Percentiles rank a stretch among this genome's conserved stretches.
These are phyloP conservation scores for Fusarium miscanthi DNA, from an alignment of 2,329 filamentous ascomycete species.

Conservation along the genomic window DNA sequence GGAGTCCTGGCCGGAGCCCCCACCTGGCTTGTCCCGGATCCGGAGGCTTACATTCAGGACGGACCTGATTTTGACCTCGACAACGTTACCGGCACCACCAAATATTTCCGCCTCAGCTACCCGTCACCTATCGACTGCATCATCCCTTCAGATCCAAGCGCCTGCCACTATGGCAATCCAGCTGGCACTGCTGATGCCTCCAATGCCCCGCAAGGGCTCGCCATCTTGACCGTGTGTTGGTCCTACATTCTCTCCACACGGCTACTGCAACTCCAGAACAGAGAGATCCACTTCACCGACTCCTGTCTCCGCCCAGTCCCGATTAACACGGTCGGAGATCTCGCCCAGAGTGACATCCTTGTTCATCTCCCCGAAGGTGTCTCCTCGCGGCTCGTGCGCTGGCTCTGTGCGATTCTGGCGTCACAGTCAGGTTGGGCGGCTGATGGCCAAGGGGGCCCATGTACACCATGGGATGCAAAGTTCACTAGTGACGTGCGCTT, in stretches of 20 bases:
- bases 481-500: slow-evolving; percentile 32
- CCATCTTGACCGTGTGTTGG: slow-evolving; percentile 45
- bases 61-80: slow-evolving; percentile 34
- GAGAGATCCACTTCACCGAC: slow-evolving; percentile 40
- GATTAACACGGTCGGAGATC: slow-evolving; percentile 27
- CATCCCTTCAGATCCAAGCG: slow-evolving; percentile 35
- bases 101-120: slow-evolving; percentile 44
- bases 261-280: slow-evolving; percentile 44
- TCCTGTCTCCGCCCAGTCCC: slow-evolving; percentile 39
- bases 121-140: slow-evolving; percentile 37
- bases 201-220: slow-evolving; percentile 40
- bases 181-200: slow-evolving; percentile 30
- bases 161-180: slow-evolving; percentile 36
- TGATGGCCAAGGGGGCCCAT: slow-evolving; percentile 31
- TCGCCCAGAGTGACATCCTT: slow-evolving; percentile 31
- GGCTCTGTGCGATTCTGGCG: slow-evolving; percentile 45
- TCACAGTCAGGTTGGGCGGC: slow-evolving; percentile 37
- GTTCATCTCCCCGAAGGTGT: slow-evolving; percentile 34
- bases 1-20: slow-evolving; percentile 43
- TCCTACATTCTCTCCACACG: slow-evolving; percentile 46
- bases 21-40: slow-evolving; percentile 41
- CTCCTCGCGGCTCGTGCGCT: slow-evolving; percentile 41
- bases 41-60: slow-evolving; percentile 25
- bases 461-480: slow-evolving; percentile 37
- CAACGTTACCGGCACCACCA: slow-evolving; percentile 39